phyloP scores from a whole-genome alignment of 2,329 filamentous ascomycete genomes.

The Fusarium sp. region DNA sequence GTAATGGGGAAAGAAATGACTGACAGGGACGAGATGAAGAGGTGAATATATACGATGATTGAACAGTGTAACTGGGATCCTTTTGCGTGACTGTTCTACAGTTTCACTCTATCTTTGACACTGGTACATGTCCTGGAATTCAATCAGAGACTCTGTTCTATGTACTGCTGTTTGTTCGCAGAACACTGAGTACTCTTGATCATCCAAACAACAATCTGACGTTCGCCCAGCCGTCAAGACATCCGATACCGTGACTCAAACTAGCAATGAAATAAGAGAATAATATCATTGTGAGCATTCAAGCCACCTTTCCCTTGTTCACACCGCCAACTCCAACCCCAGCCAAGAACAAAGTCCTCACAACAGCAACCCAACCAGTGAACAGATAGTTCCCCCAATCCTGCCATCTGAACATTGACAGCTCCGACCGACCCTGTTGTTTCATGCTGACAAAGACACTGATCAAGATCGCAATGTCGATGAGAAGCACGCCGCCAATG shows the following conservation, averaged over 20 bases:
- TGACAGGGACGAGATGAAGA: too few relatives aligned
- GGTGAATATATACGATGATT: background rate
- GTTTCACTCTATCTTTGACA: background rate
- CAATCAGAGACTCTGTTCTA: background rate
- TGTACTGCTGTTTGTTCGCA: background rate
- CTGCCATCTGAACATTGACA: constrained; percentile 16
- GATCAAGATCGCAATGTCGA: constrained; percentile 32
- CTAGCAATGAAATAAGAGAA: accelerated
- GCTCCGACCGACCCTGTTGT: constrained; percentile 17
- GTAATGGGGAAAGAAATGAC: background rate
- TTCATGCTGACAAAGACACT: constrained; percentile 32
- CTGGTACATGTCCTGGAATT: background rate
- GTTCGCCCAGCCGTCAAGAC: background rate
- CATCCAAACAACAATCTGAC: background rate
- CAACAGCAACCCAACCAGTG: constrained; percentile 24
- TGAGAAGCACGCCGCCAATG: constrained; percentile 21
- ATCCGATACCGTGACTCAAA: accelerated
- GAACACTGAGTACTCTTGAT: background rate
- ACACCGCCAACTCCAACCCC: constrained; percentile 21
- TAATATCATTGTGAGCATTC: background rate
- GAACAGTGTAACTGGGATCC: background rate
- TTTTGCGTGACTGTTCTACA: background rate
- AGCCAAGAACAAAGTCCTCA: constrained; percentile 33
- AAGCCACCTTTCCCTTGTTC: constrained; percentile 19
- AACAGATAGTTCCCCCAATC: constrained; percentile 36